Base-by-base conservation (phyloP, 2,329 filamentous ascomycete species). In the Teratosphaeria nubilosa region DNA sequence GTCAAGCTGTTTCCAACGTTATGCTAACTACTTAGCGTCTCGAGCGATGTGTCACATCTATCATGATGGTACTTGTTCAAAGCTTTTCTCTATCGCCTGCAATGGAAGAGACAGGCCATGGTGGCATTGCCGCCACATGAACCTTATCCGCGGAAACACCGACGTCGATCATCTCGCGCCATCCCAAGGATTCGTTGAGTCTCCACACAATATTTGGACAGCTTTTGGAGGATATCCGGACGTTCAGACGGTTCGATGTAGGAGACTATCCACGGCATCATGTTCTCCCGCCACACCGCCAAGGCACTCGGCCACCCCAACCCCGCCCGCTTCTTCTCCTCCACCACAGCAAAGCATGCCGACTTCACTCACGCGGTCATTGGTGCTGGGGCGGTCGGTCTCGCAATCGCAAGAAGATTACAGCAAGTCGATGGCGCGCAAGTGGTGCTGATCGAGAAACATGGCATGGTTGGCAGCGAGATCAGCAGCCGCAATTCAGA, bases 401-500 rank as follows among this genome's bases (percentile, higher is more conserved):
- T 96, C 1, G 87, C 91, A 9, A 82, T 91, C 57, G 89, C 90
- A 5, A 82, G 87, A 4, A 80, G 86, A 62, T 80, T 96, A 25
- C 84, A 90, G 56, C 73, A 75, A 59, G 77, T 79, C 59, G 77
- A 83, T 32, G 76, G 79, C 22, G 79, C 80, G 5, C 83, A 82
- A 1, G 92, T 89, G 0, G 79, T 96, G 13, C 78, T 96, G 56
- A 83, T 96, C 1, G 91, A 96, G 74, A 84, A 88, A 27, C 88
- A 96, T 77, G 74, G 78, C 24, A 79, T 81, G 55, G 80, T 88
- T 27, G 91, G 91, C 54, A 92, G 85, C 30, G 91, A 96, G 76
- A 96, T 91, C 0, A 91, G 87, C 62, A 89, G 87, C 63, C 86
- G 91, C 65, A 96, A 96, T 77, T 92, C 88, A 69, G 91, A 97